Evolutionary conservation across 2,329 filamentous ascomycete species (phyloP).

Genomic region (Epichloe gansuensis): DNA sequence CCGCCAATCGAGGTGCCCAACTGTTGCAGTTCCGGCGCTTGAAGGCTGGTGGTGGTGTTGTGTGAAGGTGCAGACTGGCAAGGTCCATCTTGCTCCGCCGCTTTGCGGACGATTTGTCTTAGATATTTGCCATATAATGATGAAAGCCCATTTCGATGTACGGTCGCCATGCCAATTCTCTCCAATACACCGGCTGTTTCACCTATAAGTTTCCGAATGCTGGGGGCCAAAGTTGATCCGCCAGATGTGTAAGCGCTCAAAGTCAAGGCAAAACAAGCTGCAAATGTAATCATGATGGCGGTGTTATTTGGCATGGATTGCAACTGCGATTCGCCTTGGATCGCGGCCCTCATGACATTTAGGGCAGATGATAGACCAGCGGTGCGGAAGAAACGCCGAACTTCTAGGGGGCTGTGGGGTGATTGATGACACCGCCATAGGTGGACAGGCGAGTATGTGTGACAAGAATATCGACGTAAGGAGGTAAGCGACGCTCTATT

Average conservation of each 20-base stretch:
- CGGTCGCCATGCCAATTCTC: constrained; percentile 52
- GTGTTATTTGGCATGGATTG: constrained; percentile 72
- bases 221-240: constrained; percentile 47
- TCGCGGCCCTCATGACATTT: constrained; percentile 63
- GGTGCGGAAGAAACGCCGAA: constrained; percentile 61
- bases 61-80: constrained; percentile 2
- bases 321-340: constrained; percentile 57
- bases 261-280: constrained; percentile 56
- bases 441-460: constrained; percentile 64
- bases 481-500: constrained; percentile 42
- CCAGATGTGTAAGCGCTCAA: constrained; percentile 47
- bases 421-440: constrained; percentile 63
- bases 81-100: constrained; percentile 8
- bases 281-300: constrained; percentile 67
- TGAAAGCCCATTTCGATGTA: constrained; percentile 56
- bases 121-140: constrained; percentile 35
- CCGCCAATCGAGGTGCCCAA: constrained; percentile 9
- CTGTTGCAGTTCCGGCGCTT: constrained; percentile 6
- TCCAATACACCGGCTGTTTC: constrained; percentile 58
- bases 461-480: constrained; percentile 64
- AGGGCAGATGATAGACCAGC: constrained; percentile 59
- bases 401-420: constrained; percentile 58
- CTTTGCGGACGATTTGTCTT: constrained; percentile 30
- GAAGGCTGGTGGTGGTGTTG: not conserved
- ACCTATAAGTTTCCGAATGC: constrained; percentile 51